Percentiles rank a stretch among this genome's conserved stretches.
These are phyloP conservation scores for Camellia oleifera DNA, from an alignment of 179 eudicot genomes.

Conservation along the genomic window DNA sequence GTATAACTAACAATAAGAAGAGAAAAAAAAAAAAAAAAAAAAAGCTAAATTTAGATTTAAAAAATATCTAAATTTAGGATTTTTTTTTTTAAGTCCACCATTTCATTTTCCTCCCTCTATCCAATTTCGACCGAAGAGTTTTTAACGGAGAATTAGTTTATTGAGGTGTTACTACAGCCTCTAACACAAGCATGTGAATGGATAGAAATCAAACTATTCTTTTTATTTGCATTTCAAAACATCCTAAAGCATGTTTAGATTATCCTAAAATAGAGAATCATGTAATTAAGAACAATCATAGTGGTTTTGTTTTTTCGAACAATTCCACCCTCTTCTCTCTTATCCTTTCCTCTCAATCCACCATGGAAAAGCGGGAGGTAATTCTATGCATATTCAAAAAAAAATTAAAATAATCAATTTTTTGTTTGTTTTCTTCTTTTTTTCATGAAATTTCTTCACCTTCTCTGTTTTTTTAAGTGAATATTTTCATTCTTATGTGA, in stretches of 20 bases:
- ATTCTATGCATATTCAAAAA: neutral
- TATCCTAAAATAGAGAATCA: neutral
- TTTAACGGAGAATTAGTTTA: neutral
- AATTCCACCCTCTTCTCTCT: neutral
- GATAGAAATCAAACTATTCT: neutral
- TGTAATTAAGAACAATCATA: neutral
- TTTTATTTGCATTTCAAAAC: neutral
- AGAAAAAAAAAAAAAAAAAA: too few relatives aligned
- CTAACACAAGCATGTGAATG: neutral
- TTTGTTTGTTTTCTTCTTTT: neutral
- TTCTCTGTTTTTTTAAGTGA: neutral
- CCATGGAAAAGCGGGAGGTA: slow-evolving; percentile 9
- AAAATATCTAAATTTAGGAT: neutral
- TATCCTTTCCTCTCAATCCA: slow-evolving; percentile 1
- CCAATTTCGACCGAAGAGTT: neutral
- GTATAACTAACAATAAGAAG: too few relatives aligned
- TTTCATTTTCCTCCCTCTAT: neutral
- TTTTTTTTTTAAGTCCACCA: neutral
- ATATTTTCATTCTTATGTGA: neutral
- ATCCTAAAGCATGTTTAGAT: neutral
- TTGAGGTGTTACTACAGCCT: neutral
- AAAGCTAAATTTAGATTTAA: neutral
- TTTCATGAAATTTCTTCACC: neutral
- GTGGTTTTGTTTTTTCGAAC: neutral
- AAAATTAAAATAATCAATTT: neutral